phyloP scores from a whole-genome alignment of 2,329 filamentous ascomycete species.

The Xylariaceae sp. region DNA sequence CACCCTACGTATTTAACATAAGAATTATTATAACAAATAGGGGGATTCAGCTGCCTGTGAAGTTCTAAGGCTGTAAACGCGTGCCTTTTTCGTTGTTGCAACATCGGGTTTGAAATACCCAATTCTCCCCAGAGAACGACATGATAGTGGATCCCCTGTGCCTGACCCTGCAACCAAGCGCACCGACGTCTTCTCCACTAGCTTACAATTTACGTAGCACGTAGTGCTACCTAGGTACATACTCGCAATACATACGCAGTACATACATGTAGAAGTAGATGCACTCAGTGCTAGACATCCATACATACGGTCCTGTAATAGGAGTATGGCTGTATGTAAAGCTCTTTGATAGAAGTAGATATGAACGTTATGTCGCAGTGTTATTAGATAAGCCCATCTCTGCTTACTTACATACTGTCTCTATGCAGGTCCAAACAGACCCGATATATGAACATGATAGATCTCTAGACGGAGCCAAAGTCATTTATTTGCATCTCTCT shows the following conservation, averaged over 20 bases:
- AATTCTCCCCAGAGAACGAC: no score
- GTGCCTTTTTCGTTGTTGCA: not conserved
- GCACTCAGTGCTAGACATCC: no score
- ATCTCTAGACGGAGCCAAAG: not conserved
- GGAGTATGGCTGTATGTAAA: no score
- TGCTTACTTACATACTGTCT: not conserved
- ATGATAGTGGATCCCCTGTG: not conserved
- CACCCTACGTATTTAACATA: no score
- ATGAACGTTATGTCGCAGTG: no score
- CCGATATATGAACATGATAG: not conserved
- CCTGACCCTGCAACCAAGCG: slow-evolving; percentile 2
- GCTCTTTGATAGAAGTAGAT: no score
- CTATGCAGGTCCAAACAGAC: not conserved
- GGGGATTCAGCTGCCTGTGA: not conserved
- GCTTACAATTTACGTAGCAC: not conserved
- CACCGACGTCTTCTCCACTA: slow-evolving; percentile 3
- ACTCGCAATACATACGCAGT: no score
- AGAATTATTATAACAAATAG: no score
- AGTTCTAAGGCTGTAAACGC: no score
- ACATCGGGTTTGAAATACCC: not conserved
- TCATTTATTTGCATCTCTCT: not conserved
- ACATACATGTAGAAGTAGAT: no score
- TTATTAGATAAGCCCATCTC: not conserved
- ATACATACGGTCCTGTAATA: no score
- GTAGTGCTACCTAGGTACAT: no score